Conservation (phyloP, 2,329 filamentous ascomycete species). For the Beauveria bassiana region DNA sequence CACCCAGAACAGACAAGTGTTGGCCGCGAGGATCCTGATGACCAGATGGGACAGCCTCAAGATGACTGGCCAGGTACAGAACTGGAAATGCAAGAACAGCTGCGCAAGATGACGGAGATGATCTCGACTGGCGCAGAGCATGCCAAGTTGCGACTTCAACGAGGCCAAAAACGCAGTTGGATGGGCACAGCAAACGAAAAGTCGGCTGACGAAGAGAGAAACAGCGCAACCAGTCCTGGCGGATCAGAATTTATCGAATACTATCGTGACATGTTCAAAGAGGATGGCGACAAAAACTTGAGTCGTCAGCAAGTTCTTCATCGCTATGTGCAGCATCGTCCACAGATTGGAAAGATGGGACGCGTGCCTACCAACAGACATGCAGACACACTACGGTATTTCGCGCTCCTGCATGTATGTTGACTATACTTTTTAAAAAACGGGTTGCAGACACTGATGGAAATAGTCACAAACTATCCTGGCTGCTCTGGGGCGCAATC, state of each 20-base stretch:
- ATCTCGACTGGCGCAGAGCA: background rate
- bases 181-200: background rate
- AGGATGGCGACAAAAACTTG: background rate
- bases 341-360: background rate
- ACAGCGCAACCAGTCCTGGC: background rate
- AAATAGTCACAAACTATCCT: slow-evolving; percentile 2
- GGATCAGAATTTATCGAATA: background rate
- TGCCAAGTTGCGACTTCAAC: background rate
- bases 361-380: background rate
- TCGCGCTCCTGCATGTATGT: slow-evolving; percentile 1
- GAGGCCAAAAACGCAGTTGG: background rate
- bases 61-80: background rate
- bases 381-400: slow-evolving; percentile 3
- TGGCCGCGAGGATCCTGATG: background rate
- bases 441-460: no score
- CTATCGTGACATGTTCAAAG: slow-evolving; percentile 1
- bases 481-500: background rate
- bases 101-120: background rate
- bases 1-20: slow-evolving; percentile 13
- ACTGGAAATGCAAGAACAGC: background rate
- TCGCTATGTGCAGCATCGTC: background rate
- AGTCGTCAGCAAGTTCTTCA: background rate
- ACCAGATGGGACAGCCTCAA: background rate
- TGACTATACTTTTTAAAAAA: no score
- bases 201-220: background rate